Base-by-base conservation (phyloP, 176 grass and related monocot species). In the Eragrostis nindensis region DNA sequence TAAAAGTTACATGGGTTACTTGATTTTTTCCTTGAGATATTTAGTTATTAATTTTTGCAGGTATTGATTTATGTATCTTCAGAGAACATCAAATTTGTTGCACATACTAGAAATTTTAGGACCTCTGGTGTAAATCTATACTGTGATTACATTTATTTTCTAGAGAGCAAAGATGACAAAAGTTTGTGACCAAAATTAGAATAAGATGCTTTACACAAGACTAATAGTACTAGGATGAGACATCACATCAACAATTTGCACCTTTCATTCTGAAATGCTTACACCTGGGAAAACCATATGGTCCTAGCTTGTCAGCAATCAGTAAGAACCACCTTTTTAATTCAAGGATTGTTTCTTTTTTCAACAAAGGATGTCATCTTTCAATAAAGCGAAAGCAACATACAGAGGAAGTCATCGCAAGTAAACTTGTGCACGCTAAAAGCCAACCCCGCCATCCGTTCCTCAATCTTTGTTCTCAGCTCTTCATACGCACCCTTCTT, bases 321-420 rank as follows among this genome's bases (percentile, higher is more conserved):
- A 81, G 72, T 60, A 85, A 39, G 62, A 68, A 55, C 16, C 57
- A 73, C 45, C 71, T 76, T 75, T 75, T 89, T 1, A 75, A 64
- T 76, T 15, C 82, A 29, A 29, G 43, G 70, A 39, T 70, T 27
- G 62, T 43, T 47, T 71, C 65, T 66, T 81, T 68, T 77, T 65
- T 75, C 64, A 80, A 81, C 68, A 85, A 77, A 62, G 73, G 76
- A 78, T n/a, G 42, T 67, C 48, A 73, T 86, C 54, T 80, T 85
- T 84, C 73, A 59, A 78, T 38, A 90, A 85, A 82, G 83, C 83
- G 60, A 86, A 78, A 89, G 82, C 87, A 89, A 77, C 83, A 82
- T 19, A 78, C 66, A 82, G 22, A 78, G 39, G 59, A 73, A 86
- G 87, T 78, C 78, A 77, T 77, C 39, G 73, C 83, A 86, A 90